These are phyloP conservation scores for Malus sylvestris DNA, from an alignment of 306 rosid species.

Conservation along the genomic window DNA sequence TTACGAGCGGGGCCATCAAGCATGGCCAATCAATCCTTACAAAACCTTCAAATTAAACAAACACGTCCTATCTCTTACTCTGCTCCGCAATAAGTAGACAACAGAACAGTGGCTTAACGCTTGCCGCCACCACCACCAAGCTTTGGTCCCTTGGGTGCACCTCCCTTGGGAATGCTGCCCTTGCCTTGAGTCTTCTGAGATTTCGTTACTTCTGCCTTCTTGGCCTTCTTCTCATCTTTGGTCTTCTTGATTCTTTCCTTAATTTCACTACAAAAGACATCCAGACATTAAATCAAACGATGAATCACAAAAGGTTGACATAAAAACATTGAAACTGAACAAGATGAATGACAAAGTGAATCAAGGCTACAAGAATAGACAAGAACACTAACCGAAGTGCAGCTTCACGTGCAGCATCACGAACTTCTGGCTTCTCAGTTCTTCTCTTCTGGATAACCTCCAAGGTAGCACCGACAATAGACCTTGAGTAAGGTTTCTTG, in stretches of 20 bases:
- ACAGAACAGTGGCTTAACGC: slow-evolving; percentile 39
- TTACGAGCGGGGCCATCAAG: slow-evolving; percentile 2
- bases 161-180: slow-evolving; percentile 51
- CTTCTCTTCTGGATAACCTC: slow-evolving; percentile 69
- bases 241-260: slow-evolving; percentile 85
- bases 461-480: slow-evolving; percentile 60
- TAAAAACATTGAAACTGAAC: background rate
- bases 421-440: slow-evolving; percentile 63
- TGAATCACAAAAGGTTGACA: background rate
- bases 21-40: slow-evolving; percentile 14
- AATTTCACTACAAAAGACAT: slow-evolving; percentile 46
- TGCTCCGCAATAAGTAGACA: slow-evolving; percentile 1
- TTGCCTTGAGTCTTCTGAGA: slow-evolving; percentile 51
- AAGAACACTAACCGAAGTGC: slow-evolving; percentile 50
- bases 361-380: background rate
- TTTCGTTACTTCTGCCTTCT: slow-evolving; percentile 77
- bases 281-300: background rate
- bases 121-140: slow-evolving; percentile 88
- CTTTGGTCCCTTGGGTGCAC: slow-evolving; percentile 69
- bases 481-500: slow-evolving; percentile 69
- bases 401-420: slow-evolving; percentile 81
- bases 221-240: slow-evolving; percentile 86
- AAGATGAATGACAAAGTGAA: background rate
- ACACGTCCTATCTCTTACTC: slow-evolving; percentile 17
- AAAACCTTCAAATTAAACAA: slow-evolving; percentile 20